A percentile compares a stretch with the other conserved stretches of the same genome.
Evolutionary conservation across 1,284 basidiomycete species (phyloP).

Genomic region (Naganishia cerealis): DNA sequence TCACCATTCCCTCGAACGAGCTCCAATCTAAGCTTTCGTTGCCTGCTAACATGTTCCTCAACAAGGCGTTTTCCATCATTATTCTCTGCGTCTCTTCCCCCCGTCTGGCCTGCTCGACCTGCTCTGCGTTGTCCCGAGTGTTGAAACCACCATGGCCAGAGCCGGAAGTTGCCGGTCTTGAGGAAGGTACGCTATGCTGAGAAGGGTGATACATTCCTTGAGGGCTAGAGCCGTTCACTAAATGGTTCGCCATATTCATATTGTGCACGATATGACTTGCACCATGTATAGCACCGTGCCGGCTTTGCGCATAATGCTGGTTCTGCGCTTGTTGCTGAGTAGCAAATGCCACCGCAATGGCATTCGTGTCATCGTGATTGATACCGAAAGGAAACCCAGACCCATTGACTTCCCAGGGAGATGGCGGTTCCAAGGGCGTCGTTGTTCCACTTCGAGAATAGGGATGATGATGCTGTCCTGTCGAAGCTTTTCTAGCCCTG

Average conservation of each 20-base stretch:
- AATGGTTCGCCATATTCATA: conserved; percentile 4
- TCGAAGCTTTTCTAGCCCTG: conserved; percentile 22
- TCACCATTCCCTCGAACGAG: background rate
- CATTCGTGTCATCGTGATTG: conserved; percentile 20
- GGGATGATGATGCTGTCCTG: conserved; percentile 25
- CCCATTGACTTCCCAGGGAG: conserved; percentile 27
- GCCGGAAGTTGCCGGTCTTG: conserved; percentile 2
- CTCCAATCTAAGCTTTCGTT: conserved; percentile 1
- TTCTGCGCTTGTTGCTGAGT: conserved; percentile 22
- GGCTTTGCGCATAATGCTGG: conserved; percentile 6
- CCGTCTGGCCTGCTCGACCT: background rate
- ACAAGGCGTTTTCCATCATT: conserved; percentile 19
- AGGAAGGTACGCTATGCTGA: background rate
- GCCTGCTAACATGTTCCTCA: conserved; percentile 18
- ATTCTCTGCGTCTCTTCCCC: conserved; percentile 20
- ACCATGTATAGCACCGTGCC: background rate
- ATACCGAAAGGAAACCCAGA: conserved; percentile 2
- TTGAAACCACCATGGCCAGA: background rate
- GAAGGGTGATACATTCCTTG: background rate
- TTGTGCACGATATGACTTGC: background rate
- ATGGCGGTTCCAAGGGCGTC: conserved; percentile 29
- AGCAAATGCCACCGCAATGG: conserved; percentile 20
- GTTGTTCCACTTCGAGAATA: conserved; percentile 30
- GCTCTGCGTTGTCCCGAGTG: background rate
- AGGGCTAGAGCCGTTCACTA: background rate